phyloP scores from a whole-genome alignment of 163 green algal genomes.

The Volvox carteri region DNA sequence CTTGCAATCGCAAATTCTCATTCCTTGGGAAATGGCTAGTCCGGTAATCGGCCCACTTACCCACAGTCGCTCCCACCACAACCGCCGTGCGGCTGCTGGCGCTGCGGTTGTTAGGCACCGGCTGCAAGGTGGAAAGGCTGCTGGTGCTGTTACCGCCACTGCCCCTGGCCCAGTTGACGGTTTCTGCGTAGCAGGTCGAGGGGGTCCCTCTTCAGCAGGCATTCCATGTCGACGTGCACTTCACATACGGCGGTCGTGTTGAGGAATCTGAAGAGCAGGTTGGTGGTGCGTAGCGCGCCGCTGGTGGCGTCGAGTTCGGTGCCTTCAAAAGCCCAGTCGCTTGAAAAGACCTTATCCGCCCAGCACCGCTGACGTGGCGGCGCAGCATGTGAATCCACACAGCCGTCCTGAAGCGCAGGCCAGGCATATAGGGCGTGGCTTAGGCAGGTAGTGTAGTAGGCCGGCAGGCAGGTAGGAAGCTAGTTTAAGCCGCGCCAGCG shows the following conservation, averaged over 20 bases:
- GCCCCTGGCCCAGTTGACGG: no score
- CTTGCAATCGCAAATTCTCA: no score
- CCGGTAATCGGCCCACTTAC: no score
- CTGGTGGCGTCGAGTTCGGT: neutral
- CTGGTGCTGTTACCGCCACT: no score
- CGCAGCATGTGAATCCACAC: neutral
- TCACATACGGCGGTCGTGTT: neutral
- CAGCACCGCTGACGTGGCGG: neutral
- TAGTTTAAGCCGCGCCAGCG: no score
- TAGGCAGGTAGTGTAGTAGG: no score
- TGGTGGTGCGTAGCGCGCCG: neutral
- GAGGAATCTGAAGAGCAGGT: neutral
- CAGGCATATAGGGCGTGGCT: no score
- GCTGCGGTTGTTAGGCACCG: no score
- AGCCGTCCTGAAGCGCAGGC: no score
- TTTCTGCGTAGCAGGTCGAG: neutral
- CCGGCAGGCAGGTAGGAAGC: no score
- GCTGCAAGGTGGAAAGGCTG: no score
- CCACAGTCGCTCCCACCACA: neutral
- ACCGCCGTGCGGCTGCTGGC: neutral
- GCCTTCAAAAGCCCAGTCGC: neutral
- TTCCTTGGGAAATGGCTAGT: no score
- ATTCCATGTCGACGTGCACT: neutral
- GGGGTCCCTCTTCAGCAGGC: neutral
- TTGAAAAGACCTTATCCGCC: neutral